Evolutionary conservation across 2,329 filamentous ascomycete genomes (phyloP).

Genomic region (Ampelomyces quisqualis): DNA sequence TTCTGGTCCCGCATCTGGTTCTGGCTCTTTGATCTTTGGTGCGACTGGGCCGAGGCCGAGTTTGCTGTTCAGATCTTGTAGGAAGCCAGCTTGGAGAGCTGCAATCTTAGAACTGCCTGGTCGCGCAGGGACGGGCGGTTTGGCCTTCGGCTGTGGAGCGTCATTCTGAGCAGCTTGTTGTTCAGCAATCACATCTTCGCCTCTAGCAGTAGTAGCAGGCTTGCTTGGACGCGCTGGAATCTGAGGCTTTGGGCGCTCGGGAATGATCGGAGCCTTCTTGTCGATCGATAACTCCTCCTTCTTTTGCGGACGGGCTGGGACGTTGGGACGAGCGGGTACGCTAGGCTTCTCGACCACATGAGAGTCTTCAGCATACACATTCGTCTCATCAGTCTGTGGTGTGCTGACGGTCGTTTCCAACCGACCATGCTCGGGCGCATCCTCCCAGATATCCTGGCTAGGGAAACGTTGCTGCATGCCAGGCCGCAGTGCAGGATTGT

Average conservation of each 20-base stretch:
- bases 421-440: conserved; percentile 79
- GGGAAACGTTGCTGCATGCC: conserved; percentile 73
- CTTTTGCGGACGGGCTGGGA: conserved; percentile 41
- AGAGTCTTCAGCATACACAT: conserved; percentile 41
- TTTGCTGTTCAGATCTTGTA: conserved; percentile 89
- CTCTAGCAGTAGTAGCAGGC: conserved; percentile 30
- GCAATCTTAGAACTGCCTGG: conserved; percentile 85
- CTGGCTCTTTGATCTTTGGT: conserved; percentile 72
- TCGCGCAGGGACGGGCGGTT: conserved; percentile 78
- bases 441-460: conserved; percentile 92
- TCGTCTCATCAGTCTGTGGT: conserved; percentile 54
- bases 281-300: conserved; percentile 52
- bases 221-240: conserved; percentile 63
- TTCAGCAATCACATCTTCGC: conserved; percentile 34
- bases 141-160: conserved; percentile 62
- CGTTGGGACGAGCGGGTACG: conserved; percentile 30
- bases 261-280: conserved; percentile 54
- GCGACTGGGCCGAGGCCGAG: conserved; percentile 82
- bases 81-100: conserved; percentile 84
- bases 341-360: conserved; percentile 33
- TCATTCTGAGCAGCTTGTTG: conserved; percentile 32
- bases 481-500: conserved; percentile 49
- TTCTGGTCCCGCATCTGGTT: conserved; percentile 57
- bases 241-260: conserved; percentile 63
- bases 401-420: conserved; percentile 70